Percentiles rank a stretch among this genome's conserved stretches.
phyloP scores from a whole-genome alignment of 495 filamentous ascomycete species.

The Penicillium lagena region DNA sequence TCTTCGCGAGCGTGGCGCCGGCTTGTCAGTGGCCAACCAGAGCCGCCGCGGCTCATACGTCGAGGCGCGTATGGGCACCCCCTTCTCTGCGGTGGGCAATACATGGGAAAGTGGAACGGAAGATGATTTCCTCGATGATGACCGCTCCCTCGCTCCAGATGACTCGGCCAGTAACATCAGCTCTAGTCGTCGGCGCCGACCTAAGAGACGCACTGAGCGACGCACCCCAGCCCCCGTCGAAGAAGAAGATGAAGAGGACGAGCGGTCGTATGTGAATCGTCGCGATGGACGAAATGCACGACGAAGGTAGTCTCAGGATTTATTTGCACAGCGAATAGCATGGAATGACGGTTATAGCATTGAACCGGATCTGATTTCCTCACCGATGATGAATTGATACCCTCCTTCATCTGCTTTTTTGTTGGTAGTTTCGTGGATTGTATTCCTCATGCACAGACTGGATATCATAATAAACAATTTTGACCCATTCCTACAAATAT shows the following conservation, averaged over 20 bases:
- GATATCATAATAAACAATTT: too few relatives aligned
- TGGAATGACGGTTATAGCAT: not conserved
- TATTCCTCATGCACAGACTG: too few relatives aligned
- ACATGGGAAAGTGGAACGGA: conserved; percentile 49
- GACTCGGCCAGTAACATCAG: conserved; percentile 83
- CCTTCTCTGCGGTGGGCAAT: conserved; percentile 34
- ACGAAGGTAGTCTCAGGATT: conserved; percentile 14
- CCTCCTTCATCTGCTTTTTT: too few relatives aligned
- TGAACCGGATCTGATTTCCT: too few relatives aligned
- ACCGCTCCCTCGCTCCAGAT: conserved; percentile 63
- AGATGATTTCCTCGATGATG: conserved; percentile 53
- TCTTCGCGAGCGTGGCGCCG: conserved; percentile 73
- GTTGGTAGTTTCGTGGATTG: too few relatives aligned
- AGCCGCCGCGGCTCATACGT: conserved; percentile 51
- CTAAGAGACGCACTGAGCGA: conserved; percentile 63
- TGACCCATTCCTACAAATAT: too few relatives aligned
- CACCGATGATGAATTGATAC: not conserved
- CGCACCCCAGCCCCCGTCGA: conserved; percentile 79
- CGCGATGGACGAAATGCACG: conserved; percentile 23
- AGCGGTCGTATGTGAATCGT: conserved; percentile 15
- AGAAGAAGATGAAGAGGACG: conserved; percentile 67
- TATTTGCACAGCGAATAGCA: not conserved
- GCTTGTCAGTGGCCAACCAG: conserved; percentile 71
- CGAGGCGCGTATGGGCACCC: conserved; percentile 53
- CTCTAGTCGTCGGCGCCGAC: conserved; percentile 62